Evolutionary conservation across 2,329 filamentous ascomycete genomes (phyloP), one percentile per base, ranked within the genome.

Genomic region (Basipetospora chlamydospora): DNA sequence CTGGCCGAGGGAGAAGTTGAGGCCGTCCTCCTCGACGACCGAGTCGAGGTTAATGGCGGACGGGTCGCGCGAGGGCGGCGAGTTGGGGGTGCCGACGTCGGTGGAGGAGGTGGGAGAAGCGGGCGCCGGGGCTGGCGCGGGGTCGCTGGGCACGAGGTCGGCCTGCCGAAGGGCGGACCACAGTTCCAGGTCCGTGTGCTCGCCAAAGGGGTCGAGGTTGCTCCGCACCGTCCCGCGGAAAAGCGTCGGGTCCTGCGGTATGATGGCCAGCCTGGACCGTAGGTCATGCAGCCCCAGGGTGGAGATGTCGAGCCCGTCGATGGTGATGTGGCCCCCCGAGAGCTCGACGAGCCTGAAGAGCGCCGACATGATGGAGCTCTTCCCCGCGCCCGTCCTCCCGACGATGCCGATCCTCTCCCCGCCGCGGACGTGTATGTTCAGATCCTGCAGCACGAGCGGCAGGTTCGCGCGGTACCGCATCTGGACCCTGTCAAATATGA

Each of bases 1-100:
- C 60, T 96, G 88, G 6, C 88, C 88, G 8, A 96, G 77, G 0
- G 85, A 93, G 64, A 94, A 95, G 58, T 96, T 96, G 42, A 94
- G 69, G 0, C 90, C 90, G 59, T 95, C 88, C 52, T 96, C 90
- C 47, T 95, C 86, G 3, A 96, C 88, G 2, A 74, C 51, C 12
- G 72, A 80, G 57, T 96, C 88, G 16, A 98, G 77, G 44, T 85
- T 77, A 42, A 94, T 80, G 39, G 81, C 75, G 8, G 28, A 11
- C 16, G 22, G 22, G 21, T 38, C 35, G 13, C 29, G 35, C n/a
- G 25, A 25, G 7, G 57, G 56, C n/a, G 58, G 53, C 4, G 34
- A 3, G 15, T 21, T 16, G 11, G 20, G 20, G 26, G 29, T 26
- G 15, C 18, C 11, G 25, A 17, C 9, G 11, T 35, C n/a, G 38